phyloP scores from a whole-genome alignment of 768 basidiomycete genomes.

The Terana coerulea region DNA sequence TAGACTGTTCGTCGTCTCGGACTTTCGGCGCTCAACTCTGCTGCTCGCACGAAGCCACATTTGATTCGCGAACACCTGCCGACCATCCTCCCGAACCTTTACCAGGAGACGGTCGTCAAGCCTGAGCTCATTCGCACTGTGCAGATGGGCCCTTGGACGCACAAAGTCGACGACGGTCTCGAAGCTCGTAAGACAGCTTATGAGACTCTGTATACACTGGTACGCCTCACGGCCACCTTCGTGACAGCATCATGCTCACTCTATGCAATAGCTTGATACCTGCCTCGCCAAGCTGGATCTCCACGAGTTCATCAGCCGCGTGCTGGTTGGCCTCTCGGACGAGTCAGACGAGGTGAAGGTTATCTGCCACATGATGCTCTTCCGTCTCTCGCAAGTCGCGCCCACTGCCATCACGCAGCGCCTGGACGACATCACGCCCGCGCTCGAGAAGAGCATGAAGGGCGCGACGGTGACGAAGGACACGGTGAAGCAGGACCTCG shows the following conservation, averaged over 20 bases:
- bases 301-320: slow-evolving; percentile 75
- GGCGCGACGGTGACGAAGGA: slow-evolving; percentile 89
- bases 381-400: slow-evolving; percentile 83
- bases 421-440: slow-evolving; percentile 80
- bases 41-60: slow-evolving; percentile 91
- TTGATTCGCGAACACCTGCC: slow-evolving; percentile 83
- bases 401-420: slow-evolving; percentile 80
- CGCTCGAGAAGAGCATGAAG: slow-evolving; percentile 86
- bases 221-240: slow-evolving; percentile 34
- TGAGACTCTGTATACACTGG: slow-evolving; percentile 95
- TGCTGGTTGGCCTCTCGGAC: slow-evolving; percentile 81
- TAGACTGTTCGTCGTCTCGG: slow-evolving; percentile 90
- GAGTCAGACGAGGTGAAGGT: slow-evolving; percentile 97
- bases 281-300: slow-evolving; percentile 87
- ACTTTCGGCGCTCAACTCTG: slow-evolving; percentile 88
- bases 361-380: slow-evolving; percentile 91
- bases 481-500: slow-evolving; percentile 90
- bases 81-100: slow-evolving; percentile 74
- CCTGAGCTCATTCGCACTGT: slow-evolving; percentile 81
- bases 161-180: slow-evolving; percentile 95
- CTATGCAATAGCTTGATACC: slow-evolving; percentile 68
- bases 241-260: neutral
- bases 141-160: slow-evolving; percentile 97
- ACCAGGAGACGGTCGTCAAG: slow-evolving; percentile 81
- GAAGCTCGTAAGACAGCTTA: slow-evolving; percentile 97